phyloP scores from a whole-genome alignment of 228 moss, liverwort and hornwort species.

The Sphagnum magellanicum region DNA sequence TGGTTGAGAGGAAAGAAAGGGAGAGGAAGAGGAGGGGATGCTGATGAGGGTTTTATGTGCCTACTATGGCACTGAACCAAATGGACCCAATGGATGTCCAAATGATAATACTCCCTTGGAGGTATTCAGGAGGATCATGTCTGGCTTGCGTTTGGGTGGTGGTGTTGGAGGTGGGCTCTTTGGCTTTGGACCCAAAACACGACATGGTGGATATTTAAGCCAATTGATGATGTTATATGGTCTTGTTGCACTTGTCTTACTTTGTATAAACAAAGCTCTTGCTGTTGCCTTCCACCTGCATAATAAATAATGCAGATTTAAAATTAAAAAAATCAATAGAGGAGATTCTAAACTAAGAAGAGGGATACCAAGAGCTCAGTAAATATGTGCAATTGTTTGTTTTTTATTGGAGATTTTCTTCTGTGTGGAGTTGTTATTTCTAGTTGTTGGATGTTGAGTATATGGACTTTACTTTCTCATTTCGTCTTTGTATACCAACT shows the following conservation, averaged over 20 bases:
- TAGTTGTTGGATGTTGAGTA: neutral
- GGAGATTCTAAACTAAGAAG: neutral
- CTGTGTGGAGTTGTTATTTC: neutral
- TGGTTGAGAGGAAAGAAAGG: too few species aligned
- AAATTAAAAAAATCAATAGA: neutral
- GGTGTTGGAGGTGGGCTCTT: conserved; percentile 23
- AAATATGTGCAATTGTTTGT: neutral
- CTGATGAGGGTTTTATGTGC: too few species aligned
- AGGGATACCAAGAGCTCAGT: neutral
- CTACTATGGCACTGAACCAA: conserved; percentile 15
- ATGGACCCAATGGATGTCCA: conserved; percentile 28
- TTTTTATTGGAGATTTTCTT: neutral
- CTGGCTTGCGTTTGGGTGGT: neutral
- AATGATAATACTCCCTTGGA: conserved; percentile 37
- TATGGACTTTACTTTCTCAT: conserved; percentile 10
- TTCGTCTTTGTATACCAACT: conserved; percentile 13
- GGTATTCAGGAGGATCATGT: conserved; percentile 17
- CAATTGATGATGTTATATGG: conserved; percentile 39
- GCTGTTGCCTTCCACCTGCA: conserved; percentile 19
- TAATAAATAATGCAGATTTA: neutral
- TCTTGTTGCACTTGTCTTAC: conserved; percentile 38
- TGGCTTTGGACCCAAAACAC: conserved; percentile 21
- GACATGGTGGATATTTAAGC: conserved; percentile 18
- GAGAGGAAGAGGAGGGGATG: too few species aligned
- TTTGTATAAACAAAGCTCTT: conserved; percentile 30